Conservation (phyloP, 2,329 filamentous ascomycete genomes). For the Epichloe elymi region DNA sequence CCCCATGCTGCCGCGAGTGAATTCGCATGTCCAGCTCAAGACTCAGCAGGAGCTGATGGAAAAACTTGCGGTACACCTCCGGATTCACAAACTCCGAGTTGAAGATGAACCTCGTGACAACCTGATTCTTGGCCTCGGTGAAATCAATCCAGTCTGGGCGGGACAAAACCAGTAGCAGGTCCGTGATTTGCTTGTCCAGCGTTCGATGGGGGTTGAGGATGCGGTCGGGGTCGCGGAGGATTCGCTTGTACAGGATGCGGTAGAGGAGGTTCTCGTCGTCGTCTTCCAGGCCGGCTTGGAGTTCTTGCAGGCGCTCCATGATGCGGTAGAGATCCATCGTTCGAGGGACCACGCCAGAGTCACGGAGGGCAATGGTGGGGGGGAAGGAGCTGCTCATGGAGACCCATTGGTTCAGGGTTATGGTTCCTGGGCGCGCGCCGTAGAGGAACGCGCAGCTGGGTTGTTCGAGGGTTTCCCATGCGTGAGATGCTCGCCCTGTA, state of each 20-base stretch:
- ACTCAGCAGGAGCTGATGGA: conserved; percentile 63
- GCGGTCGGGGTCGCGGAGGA: conserved; percentile 56
- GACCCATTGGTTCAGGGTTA: conserved; percentile 59
- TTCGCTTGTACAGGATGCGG: conserved; percentile 50
- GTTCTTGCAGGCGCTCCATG: conserved; percentile 43
- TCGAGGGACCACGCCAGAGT: conserved; percentile 45
- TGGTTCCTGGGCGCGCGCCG: conserved; percentile 53
- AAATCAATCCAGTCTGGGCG: conserved; percentile 65
- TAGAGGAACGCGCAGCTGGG: conserved; percentile 58
- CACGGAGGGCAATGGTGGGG: conserved; percentile 44
- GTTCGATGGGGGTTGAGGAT: conserved; percentile 45
- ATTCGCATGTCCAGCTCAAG: conserved; percentile 61
- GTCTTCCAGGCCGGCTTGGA: conserved; percentile 43
- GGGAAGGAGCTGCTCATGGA: conserved; percentile 41
- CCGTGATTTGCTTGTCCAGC: conserved; percentile 58
- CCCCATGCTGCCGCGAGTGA: conserved; percentile 46
- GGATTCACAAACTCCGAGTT: conserved; percentile 43
- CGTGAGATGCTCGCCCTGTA: conserved; percentile 28
- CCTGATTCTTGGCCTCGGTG: conserved; percentile 54
- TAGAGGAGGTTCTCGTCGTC: conserved; percentile 46
- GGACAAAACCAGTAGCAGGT: conserved; percentile 56
- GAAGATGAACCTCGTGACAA: conserved; percentile 60
- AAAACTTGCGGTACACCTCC: conserved; percentile 51
- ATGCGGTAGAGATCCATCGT: conserved; percentile 45
- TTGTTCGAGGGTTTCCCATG: conserved; percentile 63